Conservation (phyloP, 768 basidiomycete genomes). For the Cystofilobasidium capitatum region DNA sequence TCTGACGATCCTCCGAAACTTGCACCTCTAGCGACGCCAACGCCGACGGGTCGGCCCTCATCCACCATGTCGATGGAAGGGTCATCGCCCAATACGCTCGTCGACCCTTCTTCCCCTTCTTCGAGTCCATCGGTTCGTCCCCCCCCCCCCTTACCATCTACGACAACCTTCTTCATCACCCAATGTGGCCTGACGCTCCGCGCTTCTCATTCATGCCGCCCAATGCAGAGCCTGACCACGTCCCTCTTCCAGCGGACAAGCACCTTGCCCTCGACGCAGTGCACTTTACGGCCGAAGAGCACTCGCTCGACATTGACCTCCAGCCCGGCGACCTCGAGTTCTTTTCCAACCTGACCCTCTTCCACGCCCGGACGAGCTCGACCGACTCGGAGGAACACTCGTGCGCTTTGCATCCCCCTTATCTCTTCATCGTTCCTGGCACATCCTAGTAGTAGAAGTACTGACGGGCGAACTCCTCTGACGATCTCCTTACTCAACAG, state of each 20-base stretch:
- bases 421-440: too few relatives aligned
- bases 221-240: conserved; percentile 26
- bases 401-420: too few relatives aligned
- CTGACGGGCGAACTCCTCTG: too few relatives aligned
- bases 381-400: conserved; percentile 39
- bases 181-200: too few relatives aligned
- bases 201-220: too few relatives aligned
- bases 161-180: too few relatives aligned
- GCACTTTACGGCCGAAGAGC: conserved; percentile 31
- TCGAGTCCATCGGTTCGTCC: conserved; percentile 12
- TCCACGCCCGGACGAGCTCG: conserved; percentile 24
- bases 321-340: conserved; percentile 31
- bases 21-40: neutral
- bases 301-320: conserved; percentile 29
- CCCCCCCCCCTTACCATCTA: neutral
- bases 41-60: neutral
- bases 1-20: neutral
- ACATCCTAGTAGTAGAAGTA: too few relatives aligned
- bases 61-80: conserved; percentile 11
- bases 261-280: conserved; percentile 31
- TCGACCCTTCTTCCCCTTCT: conserved; percentile 31
- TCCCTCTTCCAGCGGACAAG: conserved; percentile 26
- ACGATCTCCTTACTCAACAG: too few relatives aligned
- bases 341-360: conserved; percentile 30
- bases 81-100: conserved; percentile 29